Base-by-base conservation (phyloP, 768 basidiomycete species). In the Ramaria sp. region DNA sequence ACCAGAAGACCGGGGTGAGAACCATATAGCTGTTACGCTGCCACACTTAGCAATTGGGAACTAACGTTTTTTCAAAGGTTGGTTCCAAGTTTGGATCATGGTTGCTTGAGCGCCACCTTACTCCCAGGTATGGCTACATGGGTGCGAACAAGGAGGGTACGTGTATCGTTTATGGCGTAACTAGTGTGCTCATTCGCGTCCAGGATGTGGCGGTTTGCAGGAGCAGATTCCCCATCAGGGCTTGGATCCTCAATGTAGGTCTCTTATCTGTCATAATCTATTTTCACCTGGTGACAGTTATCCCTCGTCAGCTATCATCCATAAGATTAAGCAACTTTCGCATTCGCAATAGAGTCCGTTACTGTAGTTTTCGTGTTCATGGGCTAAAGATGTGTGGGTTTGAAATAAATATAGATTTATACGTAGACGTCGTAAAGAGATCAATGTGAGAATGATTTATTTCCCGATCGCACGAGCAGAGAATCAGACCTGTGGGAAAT, bases 81-180 rank as follows among this genome's bases (percentile, higher is more conserved):
- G 88, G 87, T 39, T 85, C 84, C 41, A 87, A 84, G 69, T 85
- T 78, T 62, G 90, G 90, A 22, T 88, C 88, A 0, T 92, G 88
- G 87, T 73, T 91, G 28, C 72, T 93, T 22, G 88, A 91, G 67
- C 84, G 89, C 60, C 71, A 75, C 61, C 78, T 91, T 56, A 83
- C 85, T 12, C 89, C 89, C 41, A 83, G 76, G 63, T 93, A 84
- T 63, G 81, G 75, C 13, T 88, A 91, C 73, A 83, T 92, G 71
- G 87, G 87, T 56, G 79, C 79, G 20, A 77, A 75, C 51, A 86
- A 84, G 71, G 85, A 89, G 67, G 75, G 66, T 65, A 49, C 27
- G 62, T 52, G 25, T 9, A 9, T 22, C 12, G 20, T 15, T 5
- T 32, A n/a, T 25, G 16, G 22, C 18, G 8, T 56, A 39, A 49